Percentiles rank a stretch among this genome's conserved stretches.
Conservation (phyloP, 768 basidiomycete genomes). For the Termitomyces sp. region DNA sequence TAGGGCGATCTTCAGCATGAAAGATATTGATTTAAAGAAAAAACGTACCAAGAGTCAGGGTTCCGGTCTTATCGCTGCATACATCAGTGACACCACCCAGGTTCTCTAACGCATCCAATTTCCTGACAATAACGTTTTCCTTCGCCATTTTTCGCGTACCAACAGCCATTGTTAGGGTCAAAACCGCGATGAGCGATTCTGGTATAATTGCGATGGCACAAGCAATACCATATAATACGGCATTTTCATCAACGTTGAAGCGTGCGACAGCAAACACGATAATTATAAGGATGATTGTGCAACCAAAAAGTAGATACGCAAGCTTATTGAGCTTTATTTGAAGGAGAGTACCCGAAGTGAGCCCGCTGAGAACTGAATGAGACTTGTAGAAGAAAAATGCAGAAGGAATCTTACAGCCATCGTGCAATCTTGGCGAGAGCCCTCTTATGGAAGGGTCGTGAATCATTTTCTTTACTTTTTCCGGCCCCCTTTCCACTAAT, state of each 20-base stretch:
- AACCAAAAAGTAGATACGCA: conserved; percentile 29
- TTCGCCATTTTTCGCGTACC: conserved; percentile 50
- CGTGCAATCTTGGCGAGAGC: conserved; percentile 15
- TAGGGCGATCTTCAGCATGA: not conserved
- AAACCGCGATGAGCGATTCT: conserved; percentile 37
- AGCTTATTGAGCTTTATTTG: conserved; percentile 31
- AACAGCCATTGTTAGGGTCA: conserved; percentile 55
- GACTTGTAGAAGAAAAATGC: not conserved
- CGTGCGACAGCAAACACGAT: conserved; percentile 31
- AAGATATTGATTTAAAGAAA: not conserved
- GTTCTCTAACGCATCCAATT: conserved; percentile 59
- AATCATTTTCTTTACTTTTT: conserved; percentile 8
- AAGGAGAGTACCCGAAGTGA: conserved; percentile 29
- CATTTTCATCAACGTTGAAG: conserved; percentile 26
- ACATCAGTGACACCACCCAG: conserved; percentile 48
- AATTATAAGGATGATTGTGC: conserved; percentile 29
- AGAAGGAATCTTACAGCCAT: conserved; percentile 21
- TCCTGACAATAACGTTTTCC: conserved; percentile 56
- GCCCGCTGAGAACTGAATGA: conserved; percentile 18
- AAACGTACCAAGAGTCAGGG: conserved; percentile 35
- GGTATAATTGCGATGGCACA: conserved; percentile 34
- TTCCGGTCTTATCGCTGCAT: conserved; percentile 67
- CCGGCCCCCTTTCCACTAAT: conserved; percentile 22
- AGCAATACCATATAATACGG: conserved; percentile 32
- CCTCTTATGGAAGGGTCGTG: conserved; percentile 19